Evolutionary conservation across 345 rosid genomes (phyloP).

Genomic region (Atalantia buxifolia): DNA sequence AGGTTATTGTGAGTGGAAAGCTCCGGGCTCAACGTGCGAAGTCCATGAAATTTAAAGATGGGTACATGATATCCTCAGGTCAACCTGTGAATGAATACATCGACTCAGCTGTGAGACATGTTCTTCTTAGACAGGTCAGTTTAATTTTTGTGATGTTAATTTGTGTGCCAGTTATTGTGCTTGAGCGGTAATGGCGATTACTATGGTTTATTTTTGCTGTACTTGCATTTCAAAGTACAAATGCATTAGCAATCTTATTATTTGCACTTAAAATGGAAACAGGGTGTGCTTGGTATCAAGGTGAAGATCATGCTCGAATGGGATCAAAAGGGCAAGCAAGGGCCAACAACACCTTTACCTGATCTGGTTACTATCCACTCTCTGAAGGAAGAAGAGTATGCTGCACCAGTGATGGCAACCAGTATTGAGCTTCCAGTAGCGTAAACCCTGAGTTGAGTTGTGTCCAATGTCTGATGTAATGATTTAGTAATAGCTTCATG

Average conservation of each 20-base stretch:
- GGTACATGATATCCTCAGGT: constrained; percentile 92
- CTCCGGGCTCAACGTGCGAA: constrained; percentile 79
- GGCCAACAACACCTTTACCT: constrained; percentile 68
- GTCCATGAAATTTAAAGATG: constrained; percentile 89
- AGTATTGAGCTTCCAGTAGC: constrained; percentile 41
- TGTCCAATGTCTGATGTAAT: not conserved
- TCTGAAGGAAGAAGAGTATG: constrained; percentile 58
- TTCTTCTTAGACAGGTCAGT: constrained; percentile 67
- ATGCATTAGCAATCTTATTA: not conserved
- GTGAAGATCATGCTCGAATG: constrained; percentile 77
- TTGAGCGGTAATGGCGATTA: too few species aligned
- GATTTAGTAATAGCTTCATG: not conserved
- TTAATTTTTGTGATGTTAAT: not conserved
- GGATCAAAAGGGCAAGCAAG: constrained; percentile 67
- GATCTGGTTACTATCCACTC: constrained; percentile 81
- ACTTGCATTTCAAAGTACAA: not conserved
- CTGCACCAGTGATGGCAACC: constrained; percentile 27
- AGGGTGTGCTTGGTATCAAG: constrained; percentile 82
- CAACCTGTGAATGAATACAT: constrained; percentile 86
- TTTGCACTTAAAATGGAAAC: not conserved
- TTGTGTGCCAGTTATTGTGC: not conserved
- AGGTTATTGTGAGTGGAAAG: constrained; percentile 78
- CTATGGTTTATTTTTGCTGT: not conserved
- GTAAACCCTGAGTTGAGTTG: not conserved
- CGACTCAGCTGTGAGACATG: constrained; percentile 79